phyloP scores from a whole-genome alignment of 2,329 filamentous ascomycete genomes.

The Coccinonectria pachysandricola region DNA sequence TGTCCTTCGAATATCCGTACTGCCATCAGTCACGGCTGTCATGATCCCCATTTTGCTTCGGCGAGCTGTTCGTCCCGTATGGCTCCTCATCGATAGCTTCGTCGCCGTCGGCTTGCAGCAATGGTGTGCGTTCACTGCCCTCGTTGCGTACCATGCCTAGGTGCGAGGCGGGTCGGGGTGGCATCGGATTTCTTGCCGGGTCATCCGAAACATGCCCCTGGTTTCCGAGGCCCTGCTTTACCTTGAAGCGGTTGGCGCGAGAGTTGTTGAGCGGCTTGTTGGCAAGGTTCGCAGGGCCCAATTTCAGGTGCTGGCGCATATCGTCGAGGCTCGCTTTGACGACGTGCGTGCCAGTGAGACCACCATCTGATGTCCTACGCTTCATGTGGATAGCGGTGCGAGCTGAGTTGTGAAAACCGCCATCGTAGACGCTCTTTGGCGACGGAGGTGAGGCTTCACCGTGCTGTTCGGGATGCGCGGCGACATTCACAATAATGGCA shows the following conservation, averaged over 20 bases:
- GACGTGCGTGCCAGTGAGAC: constrained; percentile 37
- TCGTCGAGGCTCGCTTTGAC: constrained; percentile 52
- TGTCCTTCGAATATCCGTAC: no score
- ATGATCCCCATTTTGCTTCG: constrained; percentile 16
- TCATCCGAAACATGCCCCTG: constrained; percentile 3
- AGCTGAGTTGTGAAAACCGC: constrained; percentile 33
- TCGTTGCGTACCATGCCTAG: constrained; percentile 8
- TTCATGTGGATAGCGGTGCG: constrained; percentile 49
- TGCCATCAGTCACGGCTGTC: no score
- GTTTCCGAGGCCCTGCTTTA: constrained; percentile 40
- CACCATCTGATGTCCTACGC: constrained; percentile 48
- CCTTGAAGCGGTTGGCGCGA: constrained; percentile 53
- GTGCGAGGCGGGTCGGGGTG: constrained; percentile 13
- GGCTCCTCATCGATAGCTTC: constrained; percentile 10
- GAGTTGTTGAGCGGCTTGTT: constrained; percentile 50
- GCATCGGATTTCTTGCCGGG: constrained; percentile 7
- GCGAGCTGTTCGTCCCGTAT: constrained; percentile 4
- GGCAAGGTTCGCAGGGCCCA: constrained; percentile 58
- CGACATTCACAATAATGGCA: constrained; percentile 27
- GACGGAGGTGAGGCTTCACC: constrained; percentile 22
- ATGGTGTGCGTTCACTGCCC: constrained; percentile 21
- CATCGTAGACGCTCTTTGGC: constrained; percentile 27
- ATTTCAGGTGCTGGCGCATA: constrained; percentile 52
- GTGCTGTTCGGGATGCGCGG: constrained; percentile 28
- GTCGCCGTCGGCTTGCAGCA: constrained; percentile 16